Evolutionary conservation across 2,329 filamentous ascomycete genomes (phyloP), one percentile per base, ranked within the genome.

Genomic region (Trichoderma koningii): DNA sequence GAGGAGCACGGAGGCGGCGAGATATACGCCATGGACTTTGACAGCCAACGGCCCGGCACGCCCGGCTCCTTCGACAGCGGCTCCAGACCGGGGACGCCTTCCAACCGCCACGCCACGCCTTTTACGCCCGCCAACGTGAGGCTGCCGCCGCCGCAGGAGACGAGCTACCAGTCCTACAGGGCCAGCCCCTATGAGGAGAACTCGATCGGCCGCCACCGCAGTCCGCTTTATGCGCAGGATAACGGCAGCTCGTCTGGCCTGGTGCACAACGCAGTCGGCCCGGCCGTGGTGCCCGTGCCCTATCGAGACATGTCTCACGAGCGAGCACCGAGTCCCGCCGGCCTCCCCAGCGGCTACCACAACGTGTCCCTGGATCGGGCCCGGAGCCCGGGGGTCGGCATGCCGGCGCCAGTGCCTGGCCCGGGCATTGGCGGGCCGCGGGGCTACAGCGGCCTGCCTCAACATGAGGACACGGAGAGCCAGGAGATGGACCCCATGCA

Each of bases 1-100:
- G 89, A 93, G 12, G 91, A 95, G 63, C 90, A 93, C 69, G 92
- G 92, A n/a, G 93, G 90, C 5, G 90, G 90, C 23, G 85, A 86
- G 38, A 80, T 89, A 7, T 89, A 85, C 68, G 89, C 89, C 3
- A 82, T 79, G 15, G 77, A 83, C 2, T 78, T 80, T 26, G 89
- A 90, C 67, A 77, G 88, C 2, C 76, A 83, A 17, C 82, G 89
- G 1, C 84, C 88, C 0, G 85, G 82, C 19, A 90, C 88, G 0
- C 88, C 88, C 0, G 81, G 82, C 14, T 85, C 83, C 30, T 76
- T 81, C 55, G 81, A 76, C 66, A 80, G 81, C 19, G 17, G 34
- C n/a, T 85, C 84, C 0, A 75, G 84, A 34, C 82, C 85, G 0
- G 81, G 78, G 14, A 86, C 84, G 15, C 85, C 2, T 55, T 70